Base-by-base conservation (phyloP, 352 stramenopile genomes). In the Thalassiosira mediterranea region DNA sequence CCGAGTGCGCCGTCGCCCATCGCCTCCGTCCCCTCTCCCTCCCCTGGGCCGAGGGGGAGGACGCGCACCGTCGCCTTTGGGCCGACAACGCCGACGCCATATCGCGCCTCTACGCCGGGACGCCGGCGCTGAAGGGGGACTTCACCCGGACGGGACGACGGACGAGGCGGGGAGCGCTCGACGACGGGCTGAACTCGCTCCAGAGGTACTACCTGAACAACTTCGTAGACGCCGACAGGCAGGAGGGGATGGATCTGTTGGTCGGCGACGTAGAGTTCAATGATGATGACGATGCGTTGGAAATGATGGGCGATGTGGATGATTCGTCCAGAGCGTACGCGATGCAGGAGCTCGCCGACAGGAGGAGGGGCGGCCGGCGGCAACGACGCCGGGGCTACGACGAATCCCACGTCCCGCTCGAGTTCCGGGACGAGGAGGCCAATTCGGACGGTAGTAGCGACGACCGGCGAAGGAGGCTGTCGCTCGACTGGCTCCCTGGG, bases 61-160 rank as follows among this genome's bases (percentile, higher is more conserved):
- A 56, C 31, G 60, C 82, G 13, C 87, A 92, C 75, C 76, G 90
- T 65, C 80, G 91, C 37, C 74, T 98, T 23, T 98, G 96, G 95
- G 95, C 94, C 26, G 96, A 98, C 78, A 98, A 98, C 84, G 96
- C 95, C 0, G 96, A 98, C 84, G 93, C 93, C 2, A 97, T 98
- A 57, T 87, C 79, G n/a, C 68, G 77, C 15, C 88, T 98, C 8
- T 98, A 98, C 72, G 95, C 95, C 1, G 95, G 96, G 44, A 98
- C 96, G 0, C 91, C 90, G 4, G 96, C 96, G 3, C 80, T 98
- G 15, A 99, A 98, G 80, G 95, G 95, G 15, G 96, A 98, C 75
- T 98, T 98, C 59, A 99, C 96, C 23, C 81, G 95, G 46, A 98
- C 95, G 15, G 96, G 96, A 42, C 96, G 96, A 75, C 92, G 95